Evolutionary conservation across 1,139 yeast genomes (phyloP).

Genomic region (Pichia sp.): DNA sequence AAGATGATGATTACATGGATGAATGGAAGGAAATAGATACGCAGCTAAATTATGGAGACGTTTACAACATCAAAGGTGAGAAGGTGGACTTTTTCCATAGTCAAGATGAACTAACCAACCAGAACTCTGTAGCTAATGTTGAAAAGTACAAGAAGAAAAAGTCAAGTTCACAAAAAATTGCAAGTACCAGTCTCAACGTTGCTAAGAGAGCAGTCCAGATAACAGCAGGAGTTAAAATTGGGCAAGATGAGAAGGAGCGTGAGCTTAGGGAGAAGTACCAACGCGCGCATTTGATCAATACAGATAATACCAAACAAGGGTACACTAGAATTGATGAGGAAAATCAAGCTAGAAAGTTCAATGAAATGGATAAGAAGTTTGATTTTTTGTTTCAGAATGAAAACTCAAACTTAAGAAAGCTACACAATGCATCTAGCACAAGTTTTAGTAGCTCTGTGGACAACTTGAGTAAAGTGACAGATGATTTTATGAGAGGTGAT

Average conservation of each 20-base stretch:
- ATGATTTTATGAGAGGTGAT: constrained; percentile 14
- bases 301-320: constrained; percentile 33
- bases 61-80: constrained; percentile 47
- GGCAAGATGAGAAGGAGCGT: constrained; percentile 9
- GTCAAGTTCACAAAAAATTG: constrained; percentile 18
- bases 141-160: constrained; percentile 17
- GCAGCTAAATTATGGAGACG: constrained; percentile 39
- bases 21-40: constrained; percentile 53
- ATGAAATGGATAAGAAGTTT: constrained; percentile 70
- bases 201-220: constrained; percentile 48
- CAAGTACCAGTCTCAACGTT: constrained; percentile 71
- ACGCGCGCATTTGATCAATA: constrained; percentile 12
- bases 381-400: constrained; percentile 63
- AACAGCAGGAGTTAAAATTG: constrained; percentile 12
- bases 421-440: constrained; percentile 17
- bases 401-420: constrained; percentile 24
- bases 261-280: constrained; percentile 9
- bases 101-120: constrained; percentile 15
- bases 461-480: constrained; percentile 20
- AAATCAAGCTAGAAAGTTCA: constrained; percentile 73
- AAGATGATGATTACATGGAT: constrained; percentile 18
- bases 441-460: constrained; percentile 10
- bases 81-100: constrained; percentile 33
- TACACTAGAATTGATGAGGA: constrained; percentile 89
- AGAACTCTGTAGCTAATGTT: constrained; percentile 1